phyloP scores from a whole-genome alignment of 2,329 filamentous ascomycete genomes.

The Rutstroemia sydowiana region DNA sequence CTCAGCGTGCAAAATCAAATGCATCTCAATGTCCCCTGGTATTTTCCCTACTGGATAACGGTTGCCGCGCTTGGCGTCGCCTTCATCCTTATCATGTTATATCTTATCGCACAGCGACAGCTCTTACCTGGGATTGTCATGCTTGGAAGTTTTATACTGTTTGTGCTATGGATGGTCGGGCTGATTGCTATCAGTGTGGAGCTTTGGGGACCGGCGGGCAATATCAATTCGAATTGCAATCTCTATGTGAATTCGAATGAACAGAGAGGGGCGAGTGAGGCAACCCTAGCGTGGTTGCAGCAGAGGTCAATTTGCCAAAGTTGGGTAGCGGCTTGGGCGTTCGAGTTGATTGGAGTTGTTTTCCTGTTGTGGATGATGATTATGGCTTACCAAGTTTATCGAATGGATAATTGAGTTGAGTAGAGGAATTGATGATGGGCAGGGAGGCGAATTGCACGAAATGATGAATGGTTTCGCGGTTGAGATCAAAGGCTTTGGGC shows the following conservation, averaged over 20 bases:
- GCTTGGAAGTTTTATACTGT: constrained; percentile 57
- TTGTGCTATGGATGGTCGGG: constrained; percentile 61
- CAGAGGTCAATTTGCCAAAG: constrained; percentile 57
- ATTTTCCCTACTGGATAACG: constrained; percentile 60
- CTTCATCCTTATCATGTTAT: constrained; percentile 60
- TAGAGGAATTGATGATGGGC: constrained; percentile 30
- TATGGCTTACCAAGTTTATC: constrained; percentile 57
- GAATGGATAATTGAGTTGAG: constrained; percentile 27
- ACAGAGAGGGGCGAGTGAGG: constrained; percentile 43
- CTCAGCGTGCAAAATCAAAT: constrained; percentile 51
- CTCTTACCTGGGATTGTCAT: constrained; percentile 59
- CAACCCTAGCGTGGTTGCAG: constrained; percentile 56
- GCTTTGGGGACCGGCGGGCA: constrained; percentile 53
- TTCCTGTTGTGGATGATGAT: constrained; percentile 63
- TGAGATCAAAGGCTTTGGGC: no score
- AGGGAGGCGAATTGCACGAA: constrained; percentile 13
- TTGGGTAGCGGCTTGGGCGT: constrained; percentile 59
- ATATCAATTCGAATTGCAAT: constrained; percentile 53
- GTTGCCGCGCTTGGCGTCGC: constrained; percentile 51
- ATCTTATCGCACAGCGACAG: constrained; percentile 52
- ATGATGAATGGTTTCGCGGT: not conserved
- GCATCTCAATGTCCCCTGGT: constrained; percentile 53
- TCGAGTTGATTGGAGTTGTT: constrained; percentile 50
- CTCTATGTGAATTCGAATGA: constrained; percentile 46
- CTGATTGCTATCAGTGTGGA: constrained; percentile 55